Conservation (phyloP, 2,329 filamentous ascomycete species). For the Pestalotiopsis sp. region DNA sequence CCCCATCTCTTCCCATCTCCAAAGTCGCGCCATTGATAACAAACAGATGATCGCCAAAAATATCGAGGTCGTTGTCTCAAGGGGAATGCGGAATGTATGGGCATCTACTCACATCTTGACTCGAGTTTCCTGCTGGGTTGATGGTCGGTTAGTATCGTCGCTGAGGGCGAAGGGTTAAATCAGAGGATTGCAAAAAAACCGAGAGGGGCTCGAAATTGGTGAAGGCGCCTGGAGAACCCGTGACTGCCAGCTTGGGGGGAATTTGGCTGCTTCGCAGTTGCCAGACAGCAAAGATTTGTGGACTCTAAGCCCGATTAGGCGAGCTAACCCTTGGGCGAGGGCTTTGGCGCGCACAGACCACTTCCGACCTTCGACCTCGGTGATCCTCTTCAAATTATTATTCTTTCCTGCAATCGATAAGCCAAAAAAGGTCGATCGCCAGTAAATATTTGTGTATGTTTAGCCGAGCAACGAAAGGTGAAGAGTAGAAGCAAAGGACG, state of each 20-base stretch:
- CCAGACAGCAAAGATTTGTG: constrained; percentile 13
- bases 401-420: neutral
- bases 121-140: neutral
- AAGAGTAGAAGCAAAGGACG: too few relatives aligned
- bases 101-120: constrained; percentile 15
- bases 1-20: neutral
- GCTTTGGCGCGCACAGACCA: constrained; percentile 9
- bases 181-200: constrained; percentile 13
- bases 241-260: constrained; percentile 10
- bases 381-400: neutral
- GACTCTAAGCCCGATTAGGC: constrained; percentile 15
- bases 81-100: neutral
- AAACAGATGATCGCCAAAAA: neutral
- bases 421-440: neutral
- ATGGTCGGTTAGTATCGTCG: constrained; percentile 12
- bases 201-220: constrained; percentile 15
- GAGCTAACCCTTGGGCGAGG: constrained; percentile 14
- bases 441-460: neutral
- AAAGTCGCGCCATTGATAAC: neutral
- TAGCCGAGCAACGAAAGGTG: neutral
- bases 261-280: constrained; percentile 9
- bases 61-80: neutral
- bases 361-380: neutral
- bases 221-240: constrained; percentile 8
- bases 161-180: constrained; percentile 8